Evolutionary conservation across 2,329 filamentous ascomycete species (phyloP), one percentile per base, ranked within the genome.

Genomic region (Colletotrichum abscissum): DNA sequence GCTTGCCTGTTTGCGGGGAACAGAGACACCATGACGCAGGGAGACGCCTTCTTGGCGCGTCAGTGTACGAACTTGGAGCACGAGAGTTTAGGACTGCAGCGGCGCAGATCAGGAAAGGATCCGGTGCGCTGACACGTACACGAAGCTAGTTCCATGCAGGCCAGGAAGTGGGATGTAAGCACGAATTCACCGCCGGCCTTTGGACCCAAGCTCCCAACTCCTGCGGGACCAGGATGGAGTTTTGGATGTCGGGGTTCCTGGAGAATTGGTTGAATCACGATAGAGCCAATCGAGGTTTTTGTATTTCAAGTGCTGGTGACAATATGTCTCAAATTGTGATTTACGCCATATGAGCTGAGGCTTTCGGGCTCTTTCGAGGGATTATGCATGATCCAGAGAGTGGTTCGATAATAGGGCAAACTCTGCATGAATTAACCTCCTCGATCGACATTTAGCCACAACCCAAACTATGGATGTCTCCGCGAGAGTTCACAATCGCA

Each of bases 21-120:
- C 30, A 46, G 35, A 55, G 42, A 56, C 69, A 52, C 11, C 14
- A 49, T 64, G 65, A 72, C 58, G 65, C 69, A 63, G 28, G 26
- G 56, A 35, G 42, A 35, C 14, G 38, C 54, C 52, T 49, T 30
- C 22, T 54, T 19, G 60, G 49, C 49, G 64, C n/a, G 22, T 58
- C 26, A 28, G 9, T 28, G 11, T 52, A 26, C 33, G 5, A 14
- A 28, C 6, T 33, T 9, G 7, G 24, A 24, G 26, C 16, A 14
- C 26, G 30, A 72, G 19, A 38, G 59, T 73, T 64, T 16, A 26
- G n/a, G 54, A 59, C 59, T 49, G 70, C 54, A 58, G 33, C 46
- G 42, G 52, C 46, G 54, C 52, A 59, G 58, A 54, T 55, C 63
- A 33, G 55, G 9, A 14, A 33, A n/a, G 24, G 28, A 55, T 22